Evolutionary conservation across 208 protist species (phyloP).

Genomic region (Crithidia sp.): DNA sequence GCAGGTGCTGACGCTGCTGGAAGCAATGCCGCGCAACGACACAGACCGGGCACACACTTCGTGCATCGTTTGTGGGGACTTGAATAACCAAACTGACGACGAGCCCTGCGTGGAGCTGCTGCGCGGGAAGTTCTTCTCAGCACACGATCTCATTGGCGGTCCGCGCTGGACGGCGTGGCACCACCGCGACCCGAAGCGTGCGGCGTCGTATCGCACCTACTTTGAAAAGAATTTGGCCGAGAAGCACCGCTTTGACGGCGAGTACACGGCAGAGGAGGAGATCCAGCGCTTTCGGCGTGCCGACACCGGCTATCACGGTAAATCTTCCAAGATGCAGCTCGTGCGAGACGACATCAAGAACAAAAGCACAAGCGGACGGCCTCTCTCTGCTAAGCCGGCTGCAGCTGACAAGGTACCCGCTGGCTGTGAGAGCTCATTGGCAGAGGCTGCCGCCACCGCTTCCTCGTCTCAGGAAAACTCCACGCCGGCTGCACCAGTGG

Average conservation of each 20-base stretch:
- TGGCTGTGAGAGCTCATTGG: too few species aligned
- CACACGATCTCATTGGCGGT: slow-evolving; percentile 82
- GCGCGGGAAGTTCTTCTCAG: slow-evolving; percentile 74
- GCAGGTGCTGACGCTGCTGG: slow-evolving; percentile 70
- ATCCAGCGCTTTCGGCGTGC: slow-evolving; percentile 35
- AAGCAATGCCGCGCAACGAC: slow-evolving; percentile 63
- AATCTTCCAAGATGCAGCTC: slow-evolving; percentile 36
- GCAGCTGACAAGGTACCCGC: too few species aligned
- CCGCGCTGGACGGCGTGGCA: slow-evolving; percentile 86
- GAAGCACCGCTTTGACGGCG: slow-evolving; percentile 35
- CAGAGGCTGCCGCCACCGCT: too few species aligned
- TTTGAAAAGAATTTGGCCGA: slow-evolving; percentile 46
- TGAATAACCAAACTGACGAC: slow-evolving; percentile 81
- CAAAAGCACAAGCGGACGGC: not conserved
- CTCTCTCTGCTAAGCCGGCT: too few species aligned
- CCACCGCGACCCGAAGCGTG: slow-evolving; percentile 40
- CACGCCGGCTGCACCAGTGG: not conserved
- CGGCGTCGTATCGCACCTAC: slow-evolving; percentile 42
- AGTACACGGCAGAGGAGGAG: slow-evolving; percentile 48
- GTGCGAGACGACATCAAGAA: slow-evolving; percentile 30
- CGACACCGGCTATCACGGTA: slow-evolving; percentile 35
- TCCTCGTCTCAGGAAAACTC: too few species aligned
- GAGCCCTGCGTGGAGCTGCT: slow-evolving; percentile 77
- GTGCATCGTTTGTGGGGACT: slow-evolving; percentile 71
- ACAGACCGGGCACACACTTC: slow-evolving; percentile 69